Conservation (phyloP, 2,329 filamentous ascomycete genomes). For the Fusarium concolor region DNA sequence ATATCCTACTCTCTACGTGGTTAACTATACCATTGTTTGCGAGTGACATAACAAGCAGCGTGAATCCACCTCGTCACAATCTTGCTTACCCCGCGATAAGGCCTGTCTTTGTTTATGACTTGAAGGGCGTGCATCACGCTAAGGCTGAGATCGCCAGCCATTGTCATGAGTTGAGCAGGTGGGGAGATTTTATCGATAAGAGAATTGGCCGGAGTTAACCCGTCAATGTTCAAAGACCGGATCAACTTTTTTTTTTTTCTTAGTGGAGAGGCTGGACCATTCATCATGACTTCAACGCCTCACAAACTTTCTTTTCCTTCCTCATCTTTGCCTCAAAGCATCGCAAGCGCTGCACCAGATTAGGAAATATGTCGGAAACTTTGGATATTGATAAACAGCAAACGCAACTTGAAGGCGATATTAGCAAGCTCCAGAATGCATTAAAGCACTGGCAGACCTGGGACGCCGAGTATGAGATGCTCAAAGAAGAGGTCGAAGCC, state of each 20-base stretch:
- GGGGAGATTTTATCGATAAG: neutral
- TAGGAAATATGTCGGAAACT: slow-evolving; percentile 60
- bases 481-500: slow-evolving; percentile 82
- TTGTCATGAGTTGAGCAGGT: no score
- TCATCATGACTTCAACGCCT: slow-evolving; percentile 26
- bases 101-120: neutral
- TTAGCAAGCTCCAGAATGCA: slow-evolving; percentile 75
- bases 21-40: neutral
- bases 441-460: slow-evolving; percentile 90
- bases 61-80: neutral
- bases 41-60: neutral
- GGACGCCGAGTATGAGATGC: slow-evolving; percentile 90
- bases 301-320: slow-evolving; percentile 22
- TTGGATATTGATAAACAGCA: slow-evolving; percentile 81
- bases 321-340: slow-evolving; percentile 8
- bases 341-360: slow-evolving; percentile 17
- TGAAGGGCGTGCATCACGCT: slow-evolving; percentile 30
- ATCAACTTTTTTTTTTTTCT: slow-evolving; percentile 26
- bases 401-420: slow-evolving; percentile 78
- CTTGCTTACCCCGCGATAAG: neutral
- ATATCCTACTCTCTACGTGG: no score
- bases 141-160: slow-evolving; percentile 5
- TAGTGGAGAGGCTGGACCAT: slow-evolving; percentile 20
- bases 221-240: slow-evolving; percentile 26
- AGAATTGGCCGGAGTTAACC: slow-evolving; percentile 44